Evolutionary conservation across 768 basidiomycete species (phyloP), one percentile per base, ranked within the genome.

Genomic region (Suillus subaureus): DNA sequence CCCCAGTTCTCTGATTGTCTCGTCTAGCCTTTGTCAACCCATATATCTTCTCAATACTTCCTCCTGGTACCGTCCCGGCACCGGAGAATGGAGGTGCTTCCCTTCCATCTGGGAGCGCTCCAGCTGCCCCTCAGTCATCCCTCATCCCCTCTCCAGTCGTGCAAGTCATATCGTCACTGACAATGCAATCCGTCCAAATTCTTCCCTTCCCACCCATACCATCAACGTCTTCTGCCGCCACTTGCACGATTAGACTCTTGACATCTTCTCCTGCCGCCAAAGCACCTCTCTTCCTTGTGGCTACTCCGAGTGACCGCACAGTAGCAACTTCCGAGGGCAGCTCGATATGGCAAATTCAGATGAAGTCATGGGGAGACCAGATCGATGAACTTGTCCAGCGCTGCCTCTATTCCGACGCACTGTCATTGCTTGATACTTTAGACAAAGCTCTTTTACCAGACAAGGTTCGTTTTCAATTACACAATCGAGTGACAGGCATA

Each of bases 351-450:
- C 81, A 82, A 39, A 80, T n/a, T n/a, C n/a, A n/a, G n/a, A n/a
- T n/a, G n/a, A n/a, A n/a, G n/a, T 96, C 89, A 0, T 92, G 94
- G 90, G 83, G 85, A 7, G 86, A 88, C 23, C 93, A 97, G 70
- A 83, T 97, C 18, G 94, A 97, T 67, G 93, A 96, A 70, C 83
- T 97, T 26, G 87, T 96, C 4, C 75, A 80, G 37, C 82, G 76
- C 5, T 91, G 89, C 0, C 78, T 83, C 39, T 96, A 96, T 73
- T 79, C 82, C 0, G 92, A 97, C 71, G 96, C 93, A 0, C 81
- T 96, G 23, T 84, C 89, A 2, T 79, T 97, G 7, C 79, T 97
- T 9, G 89, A 92, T 61, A 87, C 80, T 1, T 77, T 94, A 4
- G 92, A 94, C 69, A 80, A 83, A 43, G n/a, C n/a, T n/a, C n/a